phyloP scores from a whole-genome alignment of 2,329 filamentous ascomycete species.

The Tolypocladium endophyticum region DNA sequence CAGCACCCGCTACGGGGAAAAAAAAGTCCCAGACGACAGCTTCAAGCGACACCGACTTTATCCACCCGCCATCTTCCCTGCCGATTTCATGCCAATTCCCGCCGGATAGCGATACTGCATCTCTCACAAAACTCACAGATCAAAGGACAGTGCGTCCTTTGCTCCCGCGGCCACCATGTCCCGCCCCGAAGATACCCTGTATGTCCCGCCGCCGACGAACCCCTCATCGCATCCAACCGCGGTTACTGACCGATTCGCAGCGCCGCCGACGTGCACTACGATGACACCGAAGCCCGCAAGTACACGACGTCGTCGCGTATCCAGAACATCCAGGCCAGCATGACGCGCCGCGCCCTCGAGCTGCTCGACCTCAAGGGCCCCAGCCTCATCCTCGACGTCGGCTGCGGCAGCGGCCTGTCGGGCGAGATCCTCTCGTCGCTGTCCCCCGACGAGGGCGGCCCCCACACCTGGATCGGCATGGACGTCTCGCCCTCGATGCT shows the following conservation, averaged over 20 bases:
- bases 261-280: slow-evolving; percentile 93
- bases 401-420: slow-evolving; percentile 87
- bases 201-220: slow-evolving; percentile 18
- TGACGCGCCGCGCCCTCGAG: slow-evolving; percentile 88
- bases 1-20: not conserved
- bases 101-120: not conserved
- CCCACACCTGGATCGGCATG: slow-evolving; percentile 95
- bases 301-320: slow-evolving; percentile 96
- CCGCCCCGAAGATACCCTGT: slow-evolving; percentile 92
- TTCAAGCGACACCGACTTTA: not conserved
- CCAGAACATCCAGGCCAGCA: slow-evolving; percentile 85
- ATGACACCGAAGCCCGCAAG: slow-evolving; percentile 90
- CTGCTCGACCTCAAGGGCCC: slow-evolving; percentile 72
- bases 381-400: slow-evolving; percentile 89
- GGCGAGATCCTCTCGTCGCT: slow-evolving; percentile 84
- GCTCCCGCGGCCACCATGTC: slow-evolving; percentile 58
- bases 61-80: not conserved
- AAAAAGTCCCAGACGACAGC: not conserved
- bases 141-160: not conserved
- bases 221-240: not conserved
- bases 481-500: slow-evolving; percentile 94
- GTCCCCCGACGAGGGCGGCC: slow-evolving; percentile 60
- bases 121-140: too few relatives aligned
- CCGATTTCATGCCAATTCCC: not conserved
- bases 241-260: slow-evolving; percentile 30